Conservation (phyloP, 2,329 filamentous ascomycete species). For the Nigrospora sphaerica region DNA sequence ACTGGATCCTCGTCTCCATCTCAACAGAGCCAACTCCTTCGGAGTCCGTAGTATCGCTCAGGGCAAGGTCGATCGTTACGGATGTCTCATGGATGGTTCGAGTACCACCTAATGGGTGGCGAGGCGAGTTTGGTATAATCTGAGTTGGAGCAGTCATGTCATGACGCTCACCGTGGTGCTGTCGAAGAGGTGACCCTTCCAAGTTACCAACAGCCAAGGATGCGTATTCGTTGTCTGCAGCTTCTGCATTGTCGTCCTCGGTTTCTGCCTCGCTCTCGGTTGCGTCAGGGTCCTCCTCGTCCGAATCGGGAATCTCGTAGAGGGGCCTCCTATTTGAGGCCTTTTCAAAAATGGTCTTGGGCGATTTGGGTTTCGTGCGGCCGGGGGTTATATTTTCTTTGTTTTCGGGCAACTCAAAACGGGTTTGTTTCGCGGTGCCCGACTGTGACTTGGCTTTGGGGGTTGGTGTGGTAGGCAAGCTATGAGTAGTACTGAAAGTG, state of each 20-base stretch:
- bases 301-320: constrained; percentile 20
- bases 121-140: too few relatives aligned
- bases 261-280: constrained; percentile 11
- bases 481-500: constrained; percentile 19
- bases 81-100: too few relatives aligned
- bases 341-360: constrained; percentile 13
- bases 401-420: constrained; percentile 20
- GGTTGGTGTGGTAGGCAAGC: constrained; percentile 15
- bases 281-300: constrained; percentile 1
- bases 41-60: too few relatives aligned
- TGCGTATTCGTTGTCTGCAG: constrained; percentile 3
- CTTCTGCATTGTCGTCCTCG: constrained; percentile 9
- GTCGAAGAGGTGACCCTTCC: too few relatives aligned
- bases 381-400: constrained; percentile 26
- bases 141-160: too few relatives aligned
- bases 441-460: constrained; percentile 11
- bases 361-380: constrained; percentile 20
- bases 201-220: not conserved
- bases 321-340: constrained; percentile 13
- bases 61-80: too few relatives aligned
- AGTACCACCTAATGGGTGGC: too few relatives aligned
- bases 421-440: constrained; percentile 16
- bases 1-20: not conserved
- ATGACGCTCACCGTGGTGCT: too few relatives aligned
- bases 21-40: too few relatives aligned